phyloP scores from a whole-genome alignment of 2,329 filamentous ascomycete genomes.

The Aspergillus ochraceus region DNA sequence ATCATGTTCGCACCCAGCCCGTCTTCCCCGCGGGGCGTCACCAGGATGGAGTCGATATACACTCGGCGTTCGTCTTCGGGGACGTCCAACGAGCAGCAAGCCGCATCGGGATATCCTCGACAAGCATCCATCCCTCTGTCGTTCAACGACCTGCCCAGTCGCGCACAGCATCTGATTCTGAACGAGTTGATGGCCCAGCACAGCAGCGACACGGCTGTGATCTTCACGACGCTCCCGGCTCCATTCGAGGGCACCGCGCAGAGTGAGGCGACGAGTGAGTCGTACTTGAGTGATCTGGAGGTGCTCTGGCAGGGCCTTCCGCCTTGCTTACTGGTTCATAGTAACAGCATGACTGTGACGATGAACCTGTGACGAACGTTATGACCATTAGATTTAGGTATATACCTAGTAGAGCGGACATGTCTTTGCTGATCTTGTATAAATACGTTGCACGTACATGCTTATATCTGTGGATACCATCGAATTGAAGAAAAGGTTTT shows the following conservation, averaged over 20 bases:
- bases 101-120: slow-evolving; percentile 52
- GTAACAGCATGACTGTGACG: slow-evolving; percentile 85
- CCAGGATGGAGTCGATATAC: slow-evolving; percentile 40
- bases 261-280: slow-evolving; percentile 68
- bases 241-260: slow-evolving; percentile 73
- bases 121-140: slow-evolving; percentile 68
- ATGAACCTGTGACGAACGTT: slow-evolving; percentile 39
- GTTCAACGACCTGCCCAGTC: slow-evolving; percentile 83
- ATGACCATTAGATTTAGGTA: not conserved
- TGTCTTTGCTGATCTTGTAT: slow-evolving; percentile 8
- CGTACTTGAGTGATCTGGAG: slow-evolving; percentile 76
- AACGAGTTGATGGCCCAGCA: slow-evolving; percentile 77
- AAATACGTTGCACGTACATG: not conserved
- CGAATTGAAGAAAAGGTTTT: not conserved
- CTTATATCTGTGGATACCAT: not conserved
- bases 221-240: slow-evolving; percentile 81
- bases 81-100: slow-evolving; percentile 25
- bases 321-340: slow-evolving; percentile 75
- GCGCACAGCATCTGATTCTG: slow-evolving; percentile 81
- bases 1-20: slow-evolving; percentile 70
- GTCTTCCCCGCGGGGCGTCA: slow-evolving; percentile 33
- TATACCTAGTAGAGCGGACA: not conserved
- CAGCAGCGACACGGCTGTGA: slow-evolving; percentile 69
- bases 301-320: slow-evolving; percentile 75
- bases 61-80: slow-evolving; percentile 28